phyloP scores from a whole-genome alignment of 2,329 filamentous ascomycete genomes.

The Pseudocercospora musae region DNA sequence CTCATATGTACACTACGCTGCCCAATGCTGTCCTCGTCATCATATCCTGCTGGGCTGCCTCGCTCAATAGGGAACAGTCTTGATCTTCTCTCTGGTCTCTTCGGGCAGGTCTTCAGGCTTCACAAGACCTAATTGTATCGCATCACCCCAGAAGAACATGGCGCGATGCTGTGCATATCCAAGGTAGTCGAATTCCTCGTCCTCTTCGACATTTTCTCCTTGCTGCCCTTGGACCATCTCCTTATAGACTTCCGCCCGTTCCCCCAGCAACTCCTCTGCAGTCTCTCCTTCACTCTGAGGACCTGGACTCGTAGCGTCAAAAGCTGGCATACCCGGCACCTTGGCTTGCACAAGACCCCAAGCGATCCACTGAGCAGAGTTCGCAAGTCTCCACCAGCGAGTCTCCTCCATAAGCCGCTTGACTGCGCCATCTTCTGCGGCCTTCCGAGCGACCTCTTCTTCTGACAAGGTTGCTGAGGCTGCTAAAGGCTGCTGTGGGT shows the following conservation, averaged over 20 bases:
- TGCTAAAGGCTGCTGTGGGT: slow-evolving; percentile 42
- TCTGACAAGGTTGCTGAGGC: background rate
- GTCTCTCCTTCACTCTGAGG: slow-evolving; percentile 23
- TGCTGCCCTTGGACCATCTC: slow-evolving; percentile 24
- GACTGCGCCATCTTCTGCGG: slow-evolving; percentile 62
- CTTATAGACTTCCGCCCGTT: slow-evolving; percentile 28
- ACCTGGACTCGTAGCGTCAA: slow-evolving; percentile 29
- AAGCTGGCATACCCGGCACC: slow-evolving; percentile 65
- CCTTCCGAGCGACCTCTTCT: slow-evolving; percentile 51
- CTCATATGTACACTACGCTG: background rate
- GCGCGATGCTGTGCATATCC: slow-evolving; percentile 86
- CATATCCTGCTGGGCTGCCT: background rate
- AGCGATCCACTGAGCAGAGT: slow-evolving; percentile 85
- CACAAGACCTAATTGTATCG: slow-evolving; percentile 71
- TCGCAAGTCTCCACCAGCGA: slow-evolving; percentile 79
- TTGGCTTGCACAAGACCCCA: slow-evolving; percentile 98
- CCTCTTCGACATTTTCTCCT: slow-evolving; percentile 36
- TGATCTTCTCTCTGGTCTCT: slow-evolving; percentile 61
- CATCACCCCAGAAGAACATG: slow-evolving; percentile 92
- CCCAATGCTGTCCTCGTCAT: background rate
- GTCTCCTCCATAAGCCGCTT: slow-evolving; percentile 73
- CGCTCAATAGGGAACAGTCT: slow-evolving; percentile 62
- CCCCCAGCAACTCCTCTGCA: slow-evolving; percentile 33
- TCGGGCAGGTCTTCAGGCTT: slow-evolving; percentile 72
- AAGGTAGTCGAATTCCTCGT: slow-evolving; percentile 88